Conservation (phyloP, 1,284 basidiomycete genomes). For the Cutaneotrichosporon sp. region DNA sequence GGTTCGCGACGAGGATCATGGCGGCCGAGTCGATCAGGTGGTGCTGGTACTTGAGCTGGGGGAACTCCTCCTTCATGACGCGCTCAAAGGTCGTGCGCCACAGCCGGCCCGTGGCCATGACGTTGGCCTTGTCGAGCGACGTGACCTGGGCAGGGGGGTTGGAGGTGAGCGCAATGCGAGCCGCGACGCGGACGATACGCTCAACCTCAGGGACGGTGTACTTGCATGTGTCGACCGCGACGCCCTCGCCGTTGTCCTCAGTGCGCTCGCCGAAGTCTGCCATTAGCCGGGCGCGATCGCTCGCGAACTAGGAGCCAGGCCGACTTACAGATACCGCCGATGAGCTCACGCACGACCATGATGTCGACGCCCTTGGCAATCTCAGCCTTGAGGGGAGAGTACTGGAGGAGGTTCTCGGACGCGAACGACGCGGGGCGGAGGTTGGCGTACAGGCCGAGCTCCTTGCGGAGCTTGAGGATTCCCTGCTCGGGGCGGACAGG, state of each 20-base stretch:
- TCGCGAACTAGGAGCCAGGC: not conserved
- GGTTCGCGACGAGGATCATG: constrained; percentile 91
- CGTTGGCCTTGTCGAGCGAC: constrained; percentile 98
- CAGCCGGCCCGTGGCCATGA: constrained; percentile 87
- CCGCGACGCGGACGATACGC: constrained; percentile 92
- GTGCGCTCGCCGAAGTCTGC: constrained; percentile 90
- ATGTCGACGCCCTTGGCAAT: constrained; percentile 83
- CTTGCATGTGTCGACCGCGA: constrained; percentile 84
- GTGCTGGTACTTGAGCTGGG: constrained; percentile 79
- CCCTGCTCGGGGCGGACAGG: constrained; percentile 95
- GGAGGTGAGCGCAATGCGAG: constrained; percentile 77
- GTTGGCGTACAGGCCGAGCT: constrained; percentile 92
- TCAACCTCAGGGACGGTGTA: constrained; percentile 90
- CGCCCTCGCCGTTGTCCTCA: constrained; percentile 64
- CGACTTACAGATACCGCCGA: constrained; percentile 62
- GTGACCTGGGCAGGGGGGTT: constrained; percentile 85
- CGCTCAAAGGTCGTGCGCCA: constrained; percentile 91
- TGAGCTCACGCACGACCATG: constrained; percentile 92
- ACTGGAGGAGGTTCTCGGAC: constrained; percentile 77
- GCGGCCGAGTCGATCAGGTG: constrained; percentile 92
- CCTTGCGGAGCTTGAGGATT: constrained; percentile 86
- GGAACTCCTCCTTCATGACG: constrained; percentile 75
- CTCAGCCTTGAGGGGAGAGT: constrained; percentile 89
- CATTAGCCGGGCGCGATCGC: not conserved
- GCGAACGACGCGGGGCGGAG: constrained; percentile 95